A percentile compares a stretch with the other conserved stretches of the same genome.
Evolutionary conservation across 2,329 filamentous ascomycete species (phyloP).

Genomic region (Colletotrichum sp.): DNA sequence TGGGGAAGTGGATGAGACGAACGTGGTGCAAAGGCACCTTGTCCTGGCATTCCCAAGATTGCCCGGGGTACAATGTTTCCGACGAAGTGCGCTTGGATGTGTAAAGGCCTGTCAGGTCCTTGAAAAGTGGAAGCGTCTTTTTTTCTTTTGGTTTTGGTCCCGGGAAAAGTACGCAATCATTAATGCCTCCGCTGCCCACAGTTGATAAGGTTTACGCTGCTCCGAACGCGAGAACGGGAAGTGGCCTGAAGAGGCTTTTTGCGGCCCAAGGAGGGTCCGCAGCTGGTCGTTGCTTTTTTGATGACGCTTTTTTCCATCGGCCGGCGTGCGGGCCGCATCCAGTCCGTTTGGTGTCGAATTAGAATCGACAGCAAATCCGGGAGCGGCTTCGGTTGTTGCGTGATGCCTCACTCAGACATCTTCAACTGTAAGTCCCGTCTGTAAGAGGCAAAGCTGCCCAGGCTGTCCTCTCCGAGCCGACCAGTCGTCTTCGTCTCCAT

Average conservation of each 20-base stretch:
- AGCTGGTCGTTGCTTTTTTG: not conserved
- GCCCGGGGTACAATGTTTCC: not conserved
- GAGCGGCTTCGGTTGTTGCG: not conserved
- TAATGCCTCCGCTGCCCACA: not conserved
- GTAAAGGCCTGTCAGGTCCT: not conserved
- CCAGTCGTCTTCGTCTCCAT: not conserved
- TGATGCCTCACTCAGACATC: not conserved
- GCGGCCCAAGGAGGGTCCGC: not conserved
- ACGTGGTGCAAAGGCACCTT: not conserved
- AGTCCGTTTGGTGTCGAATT: not conserved
- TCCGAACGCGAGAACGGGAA: not conserved
- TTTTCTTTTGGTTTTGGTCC: not conserved
- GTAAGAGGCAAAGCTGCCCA: not conserved
- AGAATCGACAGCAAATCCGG: not conserved
- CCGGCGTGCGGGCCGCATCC: not conserved
- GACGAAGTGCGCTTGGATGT: not conserved
- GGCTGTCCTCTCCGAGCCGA: not conserved
- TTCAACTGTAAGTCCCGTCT: not conserved
- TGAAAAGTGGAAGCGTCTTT: not conserved
- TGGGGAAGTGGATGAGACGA: slow-evolving; percentile 10
- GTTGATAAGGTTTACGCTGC: slow-evolving; percentile 7
- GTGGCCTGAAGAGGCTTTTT: not conserved
- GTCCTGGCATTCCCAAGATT: not conserved
- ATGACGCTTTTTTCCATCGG: not conserved
- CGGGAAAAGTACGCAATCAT: not conserved